Percentiles rank a stretch among this genome's conserved stretches.
Conservation (phyloP, 1,284 basidiomycete species). For the Entoloma clypeatum region DNA sequence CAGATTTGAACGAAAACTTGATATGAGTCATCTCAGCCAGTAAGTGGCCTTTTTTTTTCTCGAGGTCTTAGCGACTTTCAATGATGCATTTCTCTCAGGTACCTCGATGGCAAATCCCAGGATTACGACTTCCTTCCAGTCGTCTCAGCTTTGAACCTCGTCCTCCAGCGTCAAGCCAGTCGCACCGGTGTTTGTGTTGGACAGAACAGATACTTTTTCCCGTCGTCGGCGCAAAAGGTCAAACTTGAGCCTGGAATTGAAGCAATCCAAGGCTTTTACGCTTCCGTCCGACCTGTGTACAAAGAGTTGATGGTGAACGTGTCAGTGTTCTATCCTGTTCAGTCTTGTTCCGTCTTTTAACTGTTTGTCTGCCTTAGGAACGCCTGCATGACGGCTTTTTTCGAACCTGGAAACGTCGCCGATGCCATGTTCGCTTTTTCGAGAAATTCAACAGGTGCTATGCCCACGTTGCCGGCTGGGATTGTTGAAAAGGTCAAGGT, state of each 20-base stretch:
- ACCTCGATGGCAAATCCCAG: slow-evolving; percentile 44
- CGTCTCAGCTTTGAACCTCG: slow-evolving; percentile 61
- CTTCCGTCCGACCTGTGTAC: slow-evolving; percentile 59
- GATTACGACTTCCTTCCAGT: slow-evolving; percentile 50
- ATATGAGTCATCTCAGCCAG: slow-evolving; percentile 42
- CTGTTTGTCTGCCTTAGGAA: slow-evolving; percentile 39
- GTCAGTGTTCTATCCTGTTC: slow-evolving; percentile 24
- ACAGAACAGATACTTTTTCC: slow-evolving; percentile 62
- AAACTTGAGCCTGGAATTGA: slow-evolving; percentile 47
- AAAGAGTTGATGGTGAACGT: slow-evolving; percentile 72
- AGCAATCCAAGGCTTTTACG: slow-evolving; percentile 64
- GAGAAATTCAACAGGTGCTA: slow-evolving; percentile 38
- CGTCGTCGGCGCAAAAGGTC: slow-evolving; percentile 21
- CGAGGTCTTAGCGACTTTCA: not conserved
- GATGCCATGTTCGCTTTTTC: slow-evolving; percentile 50
- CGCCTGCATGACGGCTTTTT: slow-evolving; percentile 70
- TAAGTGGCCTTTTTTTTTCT: slow-evolving; percentile 31
- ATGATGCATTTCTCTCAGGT: slow-evolving; percentile 34
- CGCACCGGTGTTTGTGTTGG: slow-evolving; percentile 55
- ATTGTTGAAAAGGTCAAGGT: slow-evolving; percentile 58
- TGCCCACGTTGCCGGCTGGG: slow-evolving; percentile 39
- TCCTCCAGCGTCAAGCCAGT: slow-evolving; percentile 56
- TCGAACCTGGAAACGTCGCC: slow-evolving; percentile 57
- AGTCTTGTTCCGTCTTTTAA: not conserved
- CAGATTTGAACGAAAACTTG: slow-evolving; percentile 42